Conservation (phyloP, 1,284 basidiomycete genomes). For the Irpex sp. region DNA sequence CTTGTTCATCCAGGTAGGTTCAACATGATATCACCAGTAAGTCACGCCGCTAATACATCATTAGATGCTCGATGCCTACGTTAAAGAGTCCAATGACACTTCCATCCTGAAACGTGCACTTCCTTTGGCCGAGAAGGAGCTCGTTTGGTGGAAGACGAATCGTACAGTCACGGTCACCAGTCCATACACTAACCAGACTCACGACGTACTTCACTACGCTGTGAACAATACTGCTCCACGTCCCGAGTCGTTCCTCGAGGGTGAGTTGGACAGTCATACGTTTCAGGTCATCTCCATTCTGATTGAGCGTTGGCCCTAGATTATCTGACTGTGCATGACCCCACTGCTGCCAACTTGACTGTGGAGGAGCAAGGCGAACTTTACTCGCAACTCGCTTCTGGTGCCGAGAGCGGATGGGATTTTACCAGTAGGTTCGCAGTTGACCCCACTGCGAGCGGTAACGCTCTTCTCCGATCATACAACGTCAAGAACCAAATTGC, state of each 20-base stretch:
- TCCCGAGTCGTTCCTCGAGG: constrained; percentile 84
- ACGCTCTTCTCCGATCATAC: constrained; percentile 73
- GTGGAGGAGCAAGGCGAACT: constrained; percentile 69
- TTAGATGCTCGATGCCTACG: constrained; percentile 77
- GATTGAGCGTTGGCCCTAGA: constrained; percentile 54
- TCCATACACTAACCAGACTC: constrained; percentile 75
- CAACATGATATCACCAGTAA: not conserved
- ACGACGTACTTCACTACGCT: constrained; percentile 77
- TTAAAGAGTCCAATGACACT: constrained; percentile 66
- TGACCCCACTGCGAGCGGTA: constrained; percentile 49
- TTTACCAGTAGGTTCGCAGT: constrained; percentile 59
- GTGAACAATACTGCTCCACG: constrained; percentile 89
- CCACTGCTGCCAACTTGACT: constrained; percentile 63
- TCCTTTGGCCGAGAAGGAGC: constrained; percentile 79
- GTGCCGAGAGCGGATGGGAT: constrained; percentile 85
- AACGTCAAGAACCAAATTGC: constrained; percentile 80
- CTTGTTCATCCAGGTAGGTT: constrained; percentile 63
- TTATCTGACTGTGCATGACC: constrained; percentile 80
- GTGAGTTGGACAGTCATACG: constrained; percentile 37
- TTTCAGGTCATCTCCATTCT: not conserved
- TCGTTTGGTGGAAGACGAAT: constrained; percentile 86
- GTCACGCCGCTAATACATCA: not conserved
- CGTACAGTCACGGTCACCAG: constrained; percentile 81
- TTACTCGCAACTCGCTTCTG: constrained; percentile 91
- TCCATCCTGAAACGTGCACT: constrained; percentile 72